Conservation (phyloP, 2,329 filamentous ascomycete species). For the Ilyonectria destructans region DNA sequence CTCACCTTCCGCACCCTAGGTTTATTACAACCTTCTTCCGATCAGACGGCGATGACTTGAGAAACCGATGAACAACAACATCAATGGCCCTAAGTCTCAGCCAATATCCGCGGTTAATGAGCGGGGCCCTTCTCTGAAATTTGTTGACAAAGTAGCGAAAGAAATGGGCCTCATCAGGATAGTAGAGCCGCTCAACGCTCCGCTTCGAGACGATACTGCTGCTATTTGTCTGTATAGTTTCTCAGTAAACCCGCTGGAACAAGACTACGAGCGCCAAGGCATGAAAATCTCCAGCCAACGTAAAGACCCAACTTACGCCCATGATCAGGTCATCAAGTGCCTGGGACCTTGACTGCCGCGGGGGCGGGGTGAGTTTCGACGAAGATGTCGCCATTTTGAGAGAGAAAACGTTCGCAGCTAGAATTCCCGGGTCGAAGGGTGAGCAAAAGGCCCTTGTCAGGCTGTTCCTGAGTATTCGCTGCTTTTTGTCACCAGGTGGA, state of each 20-base stretch:
- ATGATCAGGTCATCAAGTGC: constrained; percentile 69
- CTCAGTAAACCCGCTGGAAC: constrained; percentile 26
- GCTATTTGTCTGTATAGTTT: constrained; percentile 79
- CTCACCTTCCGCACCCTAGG: constrained; percentile 91
- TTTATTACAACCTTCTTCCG: constrained; percentile 85
- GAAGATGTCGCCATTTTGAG: constrained; percentile 37
- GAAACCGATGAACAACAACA: constrained; percentile 80
- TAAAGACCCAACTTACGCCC: constrained; percentile 61
- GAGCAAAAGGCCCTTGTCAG: not conserved
- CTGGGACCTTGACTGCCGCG: constrained; percentile 46
- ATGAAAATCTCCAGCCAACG: not conserved
- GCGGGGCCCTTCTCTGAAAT: constrained; percentile 84
- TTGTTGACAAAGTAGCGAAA: constrained; percentile 92
- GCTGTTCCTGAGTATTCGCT: not conserved
- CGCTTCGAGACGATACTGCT: constrained; percentile 94
- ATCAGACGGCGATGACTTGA: constrained; percentile 65
- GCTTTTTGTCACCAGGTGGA: constrained; percentile 5
- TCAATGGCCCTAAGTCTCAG: constrained; percentile 89
- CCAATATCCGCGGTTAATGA: constrained; percentile 94
- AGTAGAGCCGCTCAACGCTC: constrained; percentile 92
- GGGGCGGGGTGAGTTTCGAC: constrained; percentile 24
- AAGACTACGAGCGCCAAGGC: not conserved
- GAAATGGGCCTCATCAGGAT: constrained; percentile 83
- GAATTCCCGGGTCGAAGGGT: not conserved
- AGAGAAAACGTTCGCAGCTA: not conserved